A percentile compares a stretch with the other conserved stretches of the same genome.
Conservation (phyloP, 768 basidiomycete genomes). For the Pulveroboletus sp. region DNA sequence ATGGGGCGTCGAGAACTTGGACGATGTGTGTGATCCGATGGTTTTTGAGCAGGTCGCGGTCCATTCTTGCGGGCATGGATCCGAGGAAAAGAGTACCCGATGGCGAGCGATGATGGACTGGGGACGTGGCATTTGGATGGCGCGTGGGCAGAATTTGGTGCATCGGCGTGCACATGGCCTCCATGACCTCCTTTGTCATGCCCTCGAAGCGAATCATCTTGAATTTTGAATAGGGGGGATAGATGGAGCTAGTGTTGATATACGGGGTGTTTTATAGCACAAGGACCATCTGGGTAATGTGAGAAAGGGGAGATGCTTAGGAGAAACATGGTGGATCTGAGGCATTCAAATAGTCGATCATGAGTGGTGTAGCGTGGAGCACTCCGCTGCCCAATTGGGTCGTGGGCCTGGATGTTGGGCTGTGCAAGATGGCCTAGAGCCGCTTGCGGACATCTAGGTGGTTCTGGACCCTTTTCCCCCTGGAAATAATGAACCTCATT, state of each 20-base stretch:
- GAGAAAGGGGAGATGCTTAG: not conserved
- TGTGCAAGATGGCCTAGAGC: slow-evolving; percentile 21
- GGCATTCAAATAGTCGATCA: slow-evolving; percentile 31
- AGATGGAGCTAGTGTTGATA: not conserved
- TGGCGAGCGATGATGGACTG: slow-evolving; percentile 9
- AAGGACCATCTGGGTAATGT: not conserved
- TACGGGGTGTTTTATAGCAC: slow-evolving; percentile 3
- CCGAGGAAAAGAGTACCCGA: slow-evolving; percentile 67
- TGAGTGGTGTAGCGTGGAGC: slow-evolving; percentile 11
- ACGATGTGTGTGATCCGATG: slow-evolving; percentile 59
- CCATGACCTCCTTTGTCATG: slow-evolving; percentile 71
- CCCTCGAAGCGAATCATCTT: slow-evolving; percentile 78
- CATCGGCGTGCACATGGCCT: slow-evolving; percentile 86
- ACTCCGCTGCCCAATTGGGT: slow-evolving; percentile 25
- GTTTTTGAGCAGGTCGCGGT: slow-evolving; percentile 47
- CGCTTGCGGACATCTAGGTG: not conserved
- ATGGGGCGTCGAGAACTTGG: slow-evolving; percentile 65
- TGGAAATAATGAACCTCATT: not conserved
- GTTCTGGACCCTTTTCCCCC: not conserved
- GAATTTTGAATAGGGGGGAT: not conserved
- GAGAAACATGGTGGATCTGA: slow-evolving; percentile 9
- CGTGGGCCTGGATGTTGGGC: slow-evolving; percentile 14
- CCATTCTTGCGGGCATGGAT: slow-evolving; percentile 59
- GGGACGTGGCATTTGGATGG: slow-evolving; percentile 19
- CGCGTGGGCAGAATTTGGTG: slow-evolving; percentile 59